Percentiles rank a stretch among this genome's conserved stretches.
These are phyloP conservation scores for Talaromyces sp. DNA, from an alignment of 2,329 filamentous ascomycete species.

Conservation along the genomic window DNA sequence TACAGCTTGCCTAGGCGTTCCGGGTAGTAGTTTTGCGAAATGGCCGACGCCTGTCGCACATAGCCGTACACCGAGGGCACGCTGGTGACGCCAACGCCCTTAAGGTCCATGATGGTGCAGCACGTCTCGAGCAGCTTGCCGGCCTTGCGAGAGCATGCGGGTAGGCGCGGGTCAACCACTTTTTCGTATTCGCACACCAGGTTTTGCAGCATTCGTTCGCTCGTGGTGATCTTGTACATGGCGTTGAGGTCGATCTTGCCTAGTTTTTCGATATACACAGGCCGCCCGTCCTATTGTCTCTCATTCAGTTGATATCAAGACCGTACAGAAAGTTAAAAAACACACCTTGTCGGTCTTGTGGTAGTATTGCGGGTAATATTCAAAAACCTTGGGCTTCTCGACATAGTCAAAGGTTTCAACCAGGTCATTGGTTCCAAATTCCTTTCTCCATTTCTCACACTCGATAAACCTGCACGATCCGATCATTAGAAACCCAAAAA, in stretches of 20 bases:
- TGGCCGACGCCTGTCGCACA: conserved; percentile 73
- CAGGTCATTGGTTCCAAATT: conserved; percentile 77
- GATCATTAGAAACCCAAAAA: conserved; percentile 13
- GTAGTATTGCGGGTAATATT: conserved; percentile 98
- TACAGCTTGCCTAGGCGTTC: conserved; percentile 94
- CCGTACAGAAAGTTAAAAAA: not conserved
- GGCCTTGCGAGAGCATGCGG: conserved; percentile 88
- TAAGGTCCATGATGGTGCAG: conserved; percentile 97
- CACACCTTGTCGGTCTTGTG: conserved; percentile 66
- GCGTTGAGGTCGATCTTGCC: conserved; percentile 85
- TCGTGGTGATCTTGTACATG: conserved; percentile 89
- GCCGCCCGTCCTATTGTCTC: conserved; percentile 72
- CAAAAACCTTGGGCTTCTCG: conserved; percentile 75
- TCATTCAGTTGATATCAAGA: not conserved
- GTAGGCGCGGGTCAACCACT: conserved; percentile 83
- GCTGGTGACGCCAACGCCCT: conserved; percentile 81
- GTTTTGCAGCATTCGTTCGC: conserved; percentile 93
- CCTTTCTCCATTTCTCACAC: conserved; percentile 83
- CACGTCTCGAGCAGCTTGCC: conserved; percentile 91
- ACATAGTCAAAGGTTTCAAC: conserved; percentile 78
- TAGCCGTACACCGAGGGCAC: conserved; percentile 82
- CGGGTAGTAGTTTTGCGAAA: conserved; percentile 99
- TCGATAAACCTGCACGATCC: conserved; percentile 72
- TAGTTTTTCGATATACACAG: conserved; percentile 93
- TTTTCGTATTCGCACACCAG: conserved; percentile 98